Evolutionary conservation across 805 yeast species (phyloP).

Genomic region (Wickerhamiella kurtzmanii): DNA sequence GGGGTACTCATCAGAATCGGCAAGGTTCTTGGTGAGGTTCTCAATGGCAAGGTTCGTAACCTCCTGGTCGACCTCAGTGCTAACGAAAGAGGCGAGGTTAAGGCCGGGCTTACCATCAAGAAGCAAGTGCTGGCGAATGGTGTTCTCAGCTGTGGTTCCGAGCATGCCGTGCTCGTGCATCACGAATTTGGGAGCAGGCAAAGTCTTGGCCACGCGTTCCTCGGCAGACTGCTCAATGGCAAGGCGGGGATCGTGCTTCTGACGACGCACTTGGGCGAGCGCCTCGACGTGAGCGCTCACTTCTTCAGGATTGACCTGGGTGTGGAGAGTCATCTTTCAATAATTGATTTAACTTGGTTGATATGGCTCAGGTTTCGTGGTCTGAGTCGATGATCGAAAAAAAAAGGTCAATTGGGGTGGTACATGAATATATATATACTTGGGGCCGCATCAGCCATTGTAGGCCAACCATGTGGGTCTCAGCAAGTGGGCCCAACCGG

Average conservation of each 20-base stretch:
- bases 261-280: background rate
- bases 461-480: too few relatives aligned
- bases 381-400: background rate
- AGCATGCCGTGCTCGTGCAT: constrained; percentile 47
- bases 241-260: background rate
- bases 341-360: background rate
- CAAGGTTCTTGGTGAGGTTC: constrained; percentile 73
- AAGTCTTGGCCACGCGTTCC: constrained; percentile 2
- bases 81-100: constrained; percentile 82
- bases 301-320: constrained; percentile 10
- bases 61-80: constrained; percentile 48
- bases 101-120: constrained; percentile 76
- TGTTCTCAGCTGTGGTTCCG: constrained; percentile 41
- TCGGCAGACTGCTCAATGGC: background rate
- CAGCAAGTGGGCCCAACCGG: background rate
- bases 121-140: constrained; percentile 58
- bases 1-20: constrained; percentile 91
- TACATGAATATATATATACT: too few relatives aligned
- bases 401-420: background rate
- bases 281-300: constrained; percentile 5
- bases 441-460: too few relatives aligned
- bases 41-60: constrained; percentile 45
- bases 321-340: constrained; percentile 6
- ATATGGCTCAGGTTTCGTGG: too few relatives aligned
- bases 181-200: constrained; percentile 38